Percentiles rank a stretch among this genome's conserved stretches.
Conservation (phyloP, 2,329 filamentous ascomycete genomes). For the Diaporthe sp. region DNA sequence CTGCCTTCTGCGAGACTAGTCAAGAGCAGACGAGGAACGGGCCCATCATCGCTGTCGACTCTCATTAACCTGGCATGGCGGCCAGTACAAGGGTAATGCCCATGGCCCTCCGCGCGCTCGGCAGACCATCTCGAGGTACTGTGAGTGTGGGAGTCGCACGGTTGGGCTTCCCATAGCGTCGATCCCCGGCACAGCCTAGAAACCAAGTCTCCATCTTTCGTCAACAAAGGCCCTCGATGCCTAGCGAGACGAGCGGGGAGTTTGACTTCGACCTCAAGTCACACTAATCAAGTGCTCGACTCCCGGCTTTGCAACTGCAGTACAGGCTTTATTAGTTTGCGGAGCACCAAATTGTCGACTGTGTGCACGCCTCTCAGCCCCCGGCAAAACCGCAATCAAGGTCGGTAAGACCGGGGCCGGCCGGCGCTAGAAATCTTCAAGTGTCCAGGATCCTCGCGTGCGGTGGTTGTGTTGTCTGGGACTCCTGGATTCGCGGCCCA, state of each 20-base stretch:
- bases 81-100: constrained; percentile 15
- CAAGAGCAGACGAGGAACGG: constrained; percentile 1
- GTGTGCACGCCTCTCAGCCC: constrained; percentile 24
- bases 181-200: constrained; percentile 20
- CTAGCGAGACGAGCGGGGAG: constrained; percentile 21
- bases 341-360: constrained; percentile 17
- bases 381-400: constrained; percentile 19
- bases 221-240: neutral
- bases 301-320: constrained; percentile 8
- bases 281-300: constrained; percentile 3
- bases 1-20: constrained; percentile 22
- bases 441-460: constrained; percentile 32
- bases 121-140: constrained; percentile 3
- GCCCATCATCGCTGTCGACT: constrained; percentile 7
- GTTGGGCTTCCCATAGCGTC: neutral
- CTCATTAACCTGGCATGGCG: constrained; percentile 4
- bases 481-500: constrained; percentile 3
- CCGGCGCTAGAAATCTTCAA: constrained; percentile 42
- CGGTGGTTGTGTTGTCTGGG: neutral
- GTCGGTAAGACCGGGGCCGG: constrained; percentile 45
- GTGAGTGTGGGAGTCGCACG: neutral
- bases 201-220: constrained; percentile 4
- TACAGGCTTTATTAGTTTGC: neutral
- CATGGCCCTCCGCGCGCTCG: constrained; percentile 9
- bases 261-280: constrained; percentile 26